These are phyloP conservation scores for Panicum miliaceum DNA, from an alignment of 176 grass and related monocot genomes.

Conservation along the genomic window DNA sequence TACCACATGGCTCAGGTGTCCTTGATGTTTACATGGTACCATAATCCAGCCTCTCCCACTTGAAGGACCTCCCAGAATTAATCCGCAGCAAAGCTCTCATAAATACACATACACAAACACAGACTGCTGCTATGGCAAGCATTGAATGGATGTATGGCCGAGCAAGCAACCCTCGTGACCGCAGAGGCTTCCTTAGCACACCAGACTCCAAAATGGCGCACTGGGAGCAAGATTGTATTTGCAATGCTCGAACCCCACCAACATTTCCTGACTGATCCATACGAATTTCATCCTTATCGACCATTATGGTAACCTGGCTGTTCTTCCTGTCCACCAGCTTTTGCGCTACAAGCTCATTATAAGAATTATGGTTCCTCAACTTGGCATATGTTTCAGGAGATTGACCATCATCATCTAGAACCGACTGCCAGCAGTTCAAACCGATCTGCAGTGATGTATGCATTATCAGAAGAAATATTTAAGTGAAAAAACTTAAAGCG, in stretches of 20 bases:
- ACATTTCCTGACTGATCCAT: conserved; percentile 48
- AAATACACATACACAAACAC: conserved; percentile 93
- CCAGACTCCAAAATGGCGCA: conserved; percentile 67
- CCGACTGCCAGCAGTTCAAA: conserved; percentile 78
- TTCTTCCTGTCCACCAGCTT: conserved; percentile 74
- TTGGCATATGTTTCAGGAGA: conserved; percentile 76
- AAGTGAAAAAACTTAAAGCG: conserved; percentile 11
- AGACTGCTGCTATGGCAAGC: conserved; percentile 96
- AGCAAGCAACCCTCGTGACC: conserved; percentile 67
- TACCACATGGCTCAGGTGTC: conserved; percentile 5
- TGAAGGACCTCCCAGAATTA: conserved; percentile 72
- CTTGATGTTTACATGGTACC: conserved; percentile 52
- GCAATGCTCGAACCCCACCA: conserved; percentile 42
- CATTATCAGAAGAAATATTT: background rate
- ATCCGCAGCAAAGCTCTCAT: conserved; percentile 70
- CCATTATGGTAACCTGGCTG: conserved; percentile 67
- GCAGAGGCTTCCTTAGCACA: conserved; percentile 47
- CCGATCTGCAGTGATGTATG: conserved; percentile 69
- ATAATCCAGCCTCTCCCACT: conserved; percentile 81
- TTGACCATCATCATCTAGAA: conserved; percentile 70
- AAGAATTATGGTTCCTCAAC: conserved; percentile 69
- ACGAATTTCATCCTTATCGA: conserved; percentile 55
- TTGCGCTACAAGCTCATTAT: conserved; percentile 73
- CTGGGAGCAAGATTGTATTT: conserved; percentile 66
- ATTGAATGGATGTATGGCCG: conserved; percentile 87